These are phyloP conservation scores for Trametes pubescens DNA, from an alignment of 1,284 basidiomycete species.

Conservation along the genomic window DNA sequence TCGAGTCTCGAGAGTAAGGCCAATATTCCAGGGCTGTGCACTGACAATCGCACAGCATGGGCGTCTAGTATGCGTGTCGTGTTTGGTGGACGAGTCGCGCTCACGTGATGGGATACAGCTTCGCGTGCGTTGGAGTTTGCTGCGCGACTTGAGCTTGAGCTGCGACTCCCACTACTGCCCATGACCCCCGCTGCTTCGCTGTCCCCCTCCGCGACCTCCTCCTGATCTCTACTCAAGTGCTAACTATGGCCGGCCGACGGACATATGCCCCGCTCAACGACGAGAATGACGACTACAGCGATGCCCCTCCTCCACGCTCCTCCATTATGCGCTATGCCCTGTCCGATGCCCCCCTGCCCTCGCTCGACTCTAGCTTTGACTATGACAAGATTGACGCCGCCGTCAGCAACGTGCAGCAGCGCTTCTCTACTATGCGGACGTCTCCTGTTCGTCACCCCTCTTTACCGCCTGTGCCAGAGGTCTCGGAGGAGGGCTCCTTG, in stretches of 20 bases:
- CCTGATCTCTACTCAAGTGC: not conserved
- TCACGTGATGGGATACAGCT: slow-evolving; percentile 17
- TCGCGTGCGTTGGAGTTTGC: slow-evolving; percentile 20
- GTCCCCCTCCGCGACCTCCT: not conserved
- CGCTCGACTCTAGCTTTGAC: slow-evolving; percentile 22
- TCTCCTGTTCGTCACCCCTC: slow-evolving; percentile 35
- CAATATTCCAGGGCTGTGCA: too few species aligned
- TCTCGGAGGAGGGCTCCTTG: slow-evolving; percentile 34
- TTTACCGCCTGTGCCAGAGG: slow-evolving; percentile 36
- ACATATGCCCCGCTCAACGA: slow-evolving; percentile 30
- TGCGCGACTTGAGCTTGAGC: slow-evolving; percentile 11
- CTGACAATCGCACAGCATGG: too few species aligned
- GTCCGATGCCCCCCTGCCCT: slow-evolving; percentile 25
- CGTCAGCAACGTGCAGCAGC: slow-evolving; percentile 28
- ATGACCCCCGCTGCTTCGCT: not conserved
- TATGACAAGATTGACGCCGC: slow-evolving; percentile 32
- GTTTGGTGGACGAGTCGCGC: slow-evolving; percentile 6
- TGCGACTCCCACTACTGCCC: slow-evolving; percentile 4
- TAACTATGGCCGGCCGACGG: slow-evolving; percentile 27
- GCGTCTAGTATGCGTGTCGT: not conserved
- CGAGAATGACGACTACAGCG: slow-evolving; percentile 24
- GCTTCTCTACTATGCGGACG: slow-evolving; percentile 24
- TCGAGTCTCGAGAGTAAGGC: not conserved
- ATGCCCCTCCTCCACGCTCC: slow-evolving; percentile 24
- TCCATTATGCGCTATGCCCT: slow-evolving; percentile 36